These are phyloP conservation scores for Boletus edulis DNA, from an alignment of 768 basidiomycete genomes.

Conservation along the genomic window DNA sequence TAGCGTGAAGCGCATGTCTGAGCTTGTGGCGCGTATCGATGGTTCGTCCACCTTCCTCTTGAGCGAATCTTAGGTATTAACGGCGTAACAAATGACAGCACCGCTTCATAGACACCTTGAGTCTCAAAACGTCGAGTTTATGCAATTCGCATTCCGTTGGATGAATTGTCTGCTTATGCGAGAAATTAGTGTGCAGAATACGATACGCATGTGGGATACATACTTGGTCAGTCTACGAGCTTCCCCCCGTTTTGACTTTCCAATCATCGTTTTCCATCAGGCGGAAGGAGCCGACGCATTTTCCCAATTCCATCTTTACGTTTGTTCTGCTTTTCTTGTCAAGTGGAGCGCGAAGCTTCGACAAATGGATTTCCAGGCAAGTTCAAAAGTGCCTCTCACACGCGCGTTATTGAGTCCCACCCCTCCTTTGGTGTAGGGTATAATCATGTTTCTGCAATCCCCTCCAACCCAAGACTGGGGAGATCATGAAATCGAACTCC, in stretches of 20 bases:
- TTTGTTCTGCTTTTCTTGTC: constrained; percentile 95
- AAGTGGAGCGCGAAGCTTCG: constrained; percentile 92
- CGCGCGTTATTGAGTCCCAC: neutral
- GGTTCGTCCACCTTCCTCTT: constrained; percentile 43
- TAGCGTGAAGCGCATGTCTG: constrained; percentile 91
- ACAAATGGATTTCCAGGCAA: constrained; percentile 97
- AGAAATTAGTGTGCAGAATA: constrained; percentile 95
- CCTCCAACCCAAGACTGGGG: constrained; percentile 92
- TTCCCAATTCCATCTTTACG: constrained; percentile 97
- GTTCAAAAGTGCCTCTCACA: constrained; percentile 12
- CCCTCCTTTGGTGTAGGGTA: constrained; percentile 55
- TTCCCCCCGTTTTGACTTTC: neutral
- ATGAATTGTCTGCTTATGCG: constrained; percentile 99
- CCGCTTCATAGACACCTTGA: constrained; percentile 87
- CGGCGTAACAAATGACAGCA: constrained; percentile 40
- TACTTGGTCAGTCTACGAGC: constrained; percentile 68
- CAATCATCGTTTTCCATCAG: constrained; percentile 40
- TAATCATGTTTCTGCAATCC: constrained; percentile 98
- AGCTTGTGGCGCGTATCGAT: constrained; percentile 88
- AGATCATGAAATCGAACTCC: constrained; percentile 93
- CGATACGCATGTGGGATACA: constrained; percentile 99
- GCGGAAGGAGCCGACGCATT: constrained; percentile 97
- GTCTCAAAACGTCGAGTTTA: constrained; percentile 93
- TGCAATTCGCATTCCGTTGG: constrained; percentile 99
- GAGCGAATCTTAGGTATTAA: too few relatives aligned